These are phyloP conservation scores for Keqinozyma sinolaborantium DNA, from an alignment of 1,139 yeast genomes.

Conservation along the genomic window DNA sequence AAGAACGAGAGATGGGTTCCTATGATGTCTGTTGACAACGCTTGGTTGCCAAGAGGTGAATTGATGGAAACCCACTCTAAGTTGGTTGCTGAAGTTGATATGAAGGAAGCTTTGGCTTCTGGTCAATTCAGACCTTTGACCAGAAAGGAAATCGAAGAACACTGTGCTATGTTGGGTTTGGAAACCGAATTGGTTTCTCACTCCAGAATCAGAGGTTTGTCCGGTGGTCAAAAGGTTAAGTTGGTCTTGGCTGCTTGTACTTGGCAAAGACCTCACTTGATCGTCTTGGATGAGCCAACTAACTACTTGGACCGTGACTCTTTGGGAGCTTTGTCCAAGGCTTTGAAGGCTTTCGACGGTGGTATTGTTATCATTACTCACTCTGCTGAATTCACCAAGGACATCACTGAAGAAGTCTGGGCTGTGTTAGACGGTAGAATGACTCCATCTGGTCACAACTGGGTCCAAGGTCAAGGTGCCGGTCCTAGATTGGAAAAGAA, in stretches of 20 bases:
- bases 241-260: conserved; percentile 99
- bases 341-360: conserved; percentile 98
- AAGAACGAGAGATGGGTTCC: conserved; percentile 99
- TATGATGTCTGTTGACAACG: conserved; percentile 99
- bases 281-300: conserved; percentile 99
- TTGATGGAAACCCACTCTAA: conserved; percentile 97
- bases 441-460: conserved; percentile 99
- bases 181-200: conserved; percentile 99
- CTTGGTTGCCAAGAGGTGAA: conserved; percentile 99
- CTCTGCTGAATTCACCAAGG: conserved; percentile 99
- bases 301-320: conserved; percentile 99
- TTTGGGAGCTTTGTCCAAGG: conserved; percentile 98
- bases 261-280: conserved; percentile 99
- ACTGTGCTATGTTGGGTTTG: conserved; percentile 97
- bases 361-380: conserved; percentile 99
- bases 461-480: conserved; percentile 99
- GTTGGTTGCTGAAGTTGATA: conserved; percentile 99
- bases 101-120: conserved; percentile 99
- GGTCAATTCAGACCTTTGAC: conserved; percentile 99
- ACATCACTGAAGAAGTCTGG: conserved; percentile 99
- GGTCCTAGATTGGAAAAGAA: conserved; percentile 98
- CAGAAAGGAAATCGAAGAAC: conserved; percentile 99
- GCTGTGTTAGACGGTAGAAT: conserved; percentile 96
- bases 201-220: conserved; percentile 99
- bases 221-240: conserved; percentile 99